Percentiles rank a stretch among this genome's conserved stretches.
Evolutionary conservation across 208 protist species (phyloP).

Genomic region (Vickermania spadyakhi): DNA sequence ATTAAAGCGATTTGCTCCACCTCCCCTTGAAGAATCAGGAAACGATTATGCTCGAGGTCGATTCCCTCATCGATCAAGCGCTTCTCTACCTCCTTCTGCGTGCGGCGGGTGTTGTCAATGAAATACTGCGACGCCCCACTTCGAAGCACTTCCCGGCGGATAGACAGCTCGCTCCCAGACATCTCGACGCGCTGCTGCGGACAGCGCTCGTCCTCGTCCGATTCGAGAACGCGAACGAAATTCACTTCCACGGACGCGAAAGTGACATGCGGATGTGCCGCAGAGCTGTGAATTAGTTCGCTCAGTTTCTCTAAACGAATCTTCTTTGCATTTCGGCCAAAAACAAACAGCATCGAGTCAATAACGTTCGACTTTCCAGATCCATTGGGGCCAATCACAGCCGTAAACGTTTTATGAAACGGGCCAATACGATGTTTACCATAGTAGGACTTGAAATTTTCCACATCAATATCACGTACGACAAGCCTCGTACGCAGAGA

Average conservation of each 20-base stretch:
- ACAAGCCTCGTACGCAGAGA: conserved; percentile 72
- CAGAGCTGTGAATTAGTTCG: conserved; percentile 99
- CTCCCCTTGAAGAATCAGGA: conserved; percentile 99
- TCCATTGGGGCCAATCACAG: conserved; percentile 99
- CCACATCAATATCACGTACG: conserved; percentile 96
- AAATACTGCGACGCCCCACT: conserved; percentile 95
- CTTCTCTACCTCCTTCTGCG: conserved; percentile 75
- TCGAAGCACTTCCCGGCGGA: conserved; percentile 89
- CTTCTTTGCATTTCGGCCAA: conserved; percentile 97
- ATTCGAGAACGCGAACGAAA: conserved; percentile 92
- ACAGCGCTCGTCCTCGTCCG: conserved; percentile 55
- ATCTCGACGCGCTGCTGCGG: conserved; percentile 83
- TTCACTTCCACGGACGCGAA: conserved; percentile 95
- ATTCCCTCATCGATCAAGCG: conserved; percentile 94
- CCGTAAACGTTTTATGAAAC: conserved; percentile 99
- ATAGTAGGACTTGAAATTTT: conserved; percentile 99
- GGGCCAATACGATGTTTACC: conserved; percentile 97
- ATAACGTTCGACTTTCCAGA: conserved; percentile 99
- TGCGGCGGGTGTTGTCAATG: conserved; percentile 63
- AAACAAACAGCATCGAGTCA: conserved; percentile 99
- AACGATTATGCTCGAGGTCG: conserved; percentile 99
- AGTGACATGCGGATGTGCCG: conserved; percentile 86
- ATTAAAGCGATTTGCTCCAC: conserved; percentile 99
- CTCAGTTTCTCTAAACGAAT: conserved; percentile 96
- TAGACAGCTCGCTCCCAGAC: conserved; percentile 81